A percentile compares a stretch with the other conserved stretches of the same genome.
These are phyloP conservation scores for Pseudogymnoascus sp. DNA, from an alignment of 2,329 filamentous ascomycete species.

Conservation along the genomic window DNA sequence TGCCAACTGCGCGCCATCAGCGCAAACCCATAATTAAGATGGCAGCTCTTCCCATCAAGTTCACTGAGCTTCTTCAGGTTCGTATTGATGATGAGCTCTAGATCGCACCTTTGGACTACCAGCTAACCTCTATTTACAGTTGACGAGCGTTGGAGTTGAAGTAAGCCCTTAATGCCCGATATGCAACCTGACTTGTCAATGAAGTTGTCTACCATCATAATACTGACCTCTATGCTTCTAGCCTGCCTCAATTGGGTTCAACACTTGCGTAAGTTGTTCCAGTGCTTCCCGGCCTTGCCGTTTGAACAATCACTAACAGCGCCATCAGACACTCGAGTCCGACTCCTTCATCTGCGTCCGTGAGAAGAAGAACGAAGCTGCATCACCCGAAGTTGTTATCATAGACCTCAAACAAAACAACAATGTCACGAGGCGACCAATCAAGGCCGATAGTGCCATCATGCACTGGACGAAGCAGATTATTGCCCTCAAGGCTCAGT, in stretches of 20 bases:
- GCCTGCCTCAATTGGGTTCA: conserved; percentile 73
- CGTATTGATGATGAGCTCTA: conserved; percentile 51
- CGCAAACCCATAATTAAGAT: conserved; percentile 21
- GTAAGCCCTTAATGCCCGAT: conserved; percentile 34
- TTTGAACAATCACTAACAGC: conserved; percentile 15
- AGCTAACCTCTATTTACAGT: conserved; percentile 32
- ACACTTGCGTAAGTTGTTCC: conserved; percentile 63
- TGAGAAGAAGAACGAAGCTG: conserved; percentile 79
- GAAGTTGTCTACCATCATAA: background rate
- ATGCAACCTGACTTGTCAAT: conserved; percentile 6
- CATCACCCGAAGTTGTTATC: conserved; percentile 91
- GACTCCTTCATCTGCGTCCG: conserved; percentile 94
- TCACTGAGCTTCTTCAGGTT: conserved; percentile 85
- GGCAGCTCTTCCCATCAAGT: conserved; percentile 74
- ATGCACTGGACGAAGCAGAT: conserved; percentile 98
- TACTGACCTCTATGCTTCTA: conserved; percentile 35
- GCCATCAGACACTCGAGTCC: conserved; percentile 82
- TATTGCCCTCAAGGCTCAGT: conserved; percentile 92
- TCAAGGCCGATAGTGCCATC: conserved; percentile 98
- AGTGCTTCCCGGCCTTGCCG: conserved; percentile 10
- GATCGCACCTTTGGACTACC: background rate
- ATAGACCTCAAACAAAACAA: conserved; percentile 96
- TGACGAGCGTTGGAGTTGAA: conserved; percentile 45
- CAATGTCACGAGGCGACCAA: conserved; percentile 87
- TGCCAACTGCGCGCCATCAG: conserved; percentile 13